Percentiles rank a stretch among this genome's conserved stretches.
Evolutionary conservation across 1,139 yeast genomes (phyloP).

Genomic region (Debaryomyces sp.): DNA sequence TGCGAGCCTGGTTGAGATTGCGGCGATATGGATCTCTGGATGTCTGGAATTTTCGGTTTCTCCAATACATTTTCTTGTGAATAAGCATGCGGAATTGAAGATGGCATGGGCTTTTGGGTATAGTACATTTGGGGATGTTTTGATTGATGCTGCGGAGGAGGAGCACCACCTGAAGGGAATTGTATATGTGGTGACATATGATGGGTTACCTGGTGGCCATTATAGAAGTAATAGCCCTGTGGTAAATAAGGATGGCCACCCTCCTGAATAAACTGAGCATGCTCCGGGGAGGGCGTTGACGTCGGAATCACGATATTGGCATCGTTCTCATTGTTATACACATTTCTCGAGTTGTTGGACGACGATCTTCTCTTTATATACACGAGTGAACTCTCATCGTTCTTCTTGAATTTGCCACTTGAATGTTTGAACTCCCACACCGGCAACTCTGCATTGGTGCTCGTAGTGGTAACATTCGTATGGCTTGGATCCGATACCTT

Average conservation of each 20-base stretch:
- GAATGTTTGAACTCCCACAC: constrained; percentile 91
- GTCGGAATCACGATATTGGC: constrained; percentile 12
- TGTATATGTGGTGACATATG: constrained; percentile 5
- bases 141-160: constrained; percentile 22
- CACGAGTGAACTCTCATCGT: constrained; percentile 66
- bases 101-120: constrained; percentile 3
- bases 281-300: constrained; percentile 16
- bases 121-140: constrained; percentile 7
- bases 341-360: constrained; percentile 28
- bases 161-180: constrained; percentile 4
- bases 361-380: constrained; percentile 68
- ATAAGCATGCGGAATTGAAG: constrained; percentile 15
- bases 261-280: constrained; percentile 3
- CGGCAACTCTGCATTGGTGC: constrained; percentile 24
- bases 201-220: constrained; percentile 1
- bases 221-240: constrained; percentile 3
- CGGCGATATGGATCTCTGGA: constrained; percentile 12
- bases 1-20: constrained; percentile 8
- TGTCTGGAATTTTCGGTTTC: not conserved
- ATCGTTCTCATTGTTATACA: constrained; percentile 14
- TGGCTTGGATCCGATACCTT: constrained; percentile 49
- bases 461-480: not conserved
- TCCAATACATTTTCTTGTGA: constrained; percentile 10
- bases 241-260: constrained; percentile 2
- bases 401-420: constrained; percentile 73